A percentile compares a stretch with the other conserved stretches of the same genome.
Conservation (phyloP, 805 yeast species). For the Pichia membranifaciens region DNA sequence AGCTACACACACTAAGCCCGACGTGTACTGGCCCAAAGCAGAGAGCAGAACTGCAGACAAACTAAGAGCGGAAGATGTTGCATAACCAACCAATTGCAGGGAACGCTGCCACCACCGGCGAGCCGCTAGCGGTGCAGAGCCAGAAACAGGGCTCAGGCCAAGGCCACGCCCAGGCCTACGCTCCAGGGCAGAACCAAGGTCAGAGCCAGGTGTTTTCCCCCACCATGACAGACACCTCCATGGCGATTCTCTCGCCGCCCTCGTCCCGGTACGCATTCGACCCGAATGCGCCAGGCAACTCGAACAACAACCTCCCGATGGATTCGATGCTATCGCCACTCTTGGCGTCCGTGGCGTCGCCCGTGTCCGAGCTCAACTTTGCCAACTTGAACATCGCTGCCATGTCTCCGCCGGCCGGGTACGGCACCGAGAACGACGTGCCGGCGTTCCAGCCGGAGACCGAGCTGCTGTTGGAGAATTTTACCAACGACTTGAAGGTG, state of each 20-base stretch:
- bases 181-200: too few species aligned
- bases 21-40: too few species aligned
- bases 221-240: slow-evolving; percentile 16
- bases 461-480: slow-evolving; percentile 26
- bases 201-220: too few species aligned
- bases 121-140: too few species aligned
- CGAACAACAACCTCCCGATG: slow-evolving; percentile 21
- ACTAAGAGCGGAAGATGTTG: too few species aligned
- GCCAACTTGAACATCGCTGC: slow-evolving; percentile 4
- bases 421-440: slow-evolving; percentile 20
- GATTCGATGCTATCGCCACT: slow-evolving; percentile 16
- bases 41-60: too few species aligned
- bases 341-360: slow-evolving; percentile 12
- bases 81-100: too few species aligned
- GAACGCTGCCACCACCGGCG: too few species aligned
- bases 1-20: too few species aligned
- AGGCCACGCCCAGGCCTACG: too few species aligned
- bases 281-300: slow-evolving; percentile 16
- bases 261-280: slow-evolving; percentile 34
- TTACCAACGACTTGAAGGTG: slow-evolving; percentile 39
- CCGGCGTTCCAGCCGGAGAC: slow-evolving; percentile 31
- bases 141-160: too few species aligned
- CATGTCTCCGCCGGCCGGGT: slow-evolving; percentile 8
- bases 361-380: slow-evolving; percentile 9
- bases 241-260: slow-evolving; percentile 39